phyloP scores from a whole-genome alignment of 495 filamentous ascomycete genomes.

The Trichocladium uniseriatum region DNA sequence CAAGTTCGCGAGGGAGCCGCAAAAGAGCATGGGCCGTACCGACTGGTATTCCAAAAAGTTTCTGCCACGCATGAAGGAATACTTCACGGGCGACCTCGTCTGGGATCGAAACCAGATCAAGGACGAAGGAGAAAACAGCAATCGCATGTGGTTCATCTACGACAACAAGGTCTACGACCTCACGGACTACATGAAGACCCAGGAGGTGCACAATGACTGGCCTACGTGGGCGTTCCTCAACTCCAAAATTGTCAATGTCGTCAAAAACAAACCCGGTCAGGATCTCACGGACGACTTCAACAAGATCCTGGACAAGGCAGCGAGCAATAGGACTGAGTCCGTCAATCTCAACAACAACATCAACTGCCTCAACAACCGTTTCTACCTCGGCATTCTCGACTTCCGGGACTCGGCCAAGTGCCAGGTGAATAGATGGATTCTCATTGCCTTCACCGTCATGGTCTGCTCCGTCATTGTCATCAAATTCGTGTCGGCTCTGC shows the following conservation, averaged over 20 bases:
- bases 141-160: constrained; percentile 73
- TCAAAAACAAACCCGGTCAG: constrained; percentile 63
- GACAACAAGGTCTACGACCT: constrained; percentile 73
- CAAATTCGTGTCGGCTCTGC: constrained; percentile 91
- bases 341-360: constrained; percentile 46
- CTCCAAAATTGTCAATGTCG: constrained; percentile 47
- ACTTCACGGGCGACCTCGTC: constrained; percentile 81
- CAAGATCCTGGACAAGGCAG: constrained; percentile 28
- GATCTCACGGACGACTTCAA: constrained; percentile 66
- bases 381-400: constrained; percentile 75
- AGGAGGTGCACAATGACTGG: constrained; percentile 36
- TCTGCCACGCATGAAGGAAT: constrained; percentile 69
- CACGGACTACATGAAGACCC: constrained; percentile 80
- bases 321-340: constrained; percentile 28
- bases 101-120: constrained; percentile 45
- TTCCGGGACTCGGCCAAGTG: constrained; percentile 70
- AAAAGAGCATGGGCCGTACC: constrained; percentile 46
- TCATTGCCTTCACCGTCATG: constrained; percentile 76
- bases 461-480: constrained; percentile 68
- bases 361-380: constrained; percentile 73
- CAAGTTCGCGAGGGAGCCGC: constrained; percentile 41
- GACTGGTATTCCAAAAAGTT: constrained; percentile 73
- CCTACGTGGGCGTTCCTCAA: constrained; percentile 61
- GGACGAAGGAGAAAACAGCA: constrained; percentile 52
- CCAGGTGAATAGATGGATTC: constrained; percentile 84